A percentile compares a stretch with the other conserved stretches of the same genome.
Evolutionary conservation across 2,329 filamentous ascomycete species (phyloP).

Genomic region (Fusarium tjaetaba): DNA sequence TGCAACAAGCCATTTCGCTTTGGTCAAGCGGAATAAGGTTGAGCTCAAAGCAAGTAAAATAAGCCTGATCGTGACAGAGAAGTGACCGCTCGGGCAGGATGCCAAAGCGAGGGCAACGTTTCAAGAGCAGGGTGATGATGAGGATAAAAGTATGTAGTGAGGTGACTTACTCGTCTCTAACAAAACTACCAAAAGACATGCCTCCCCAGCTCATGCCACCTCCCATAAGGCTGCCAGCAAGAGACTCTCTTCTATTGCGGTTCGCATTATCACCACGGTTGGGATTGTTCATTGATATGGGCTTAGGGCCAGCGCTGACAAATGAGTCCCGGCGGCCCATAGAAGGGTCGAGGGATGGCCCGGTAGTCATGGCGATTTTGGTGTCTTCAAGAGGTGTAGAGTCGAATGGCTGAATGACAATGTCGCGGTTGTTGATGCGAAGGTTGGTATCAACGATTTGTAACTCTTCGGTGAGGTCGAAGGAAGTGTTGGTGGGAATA

Average conservation of each 20-base stretch:
- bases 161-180: slow-evolving; percentile 90
- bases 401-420: background rate
- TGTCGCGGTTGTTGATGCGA: background rate
- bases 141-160: slow-evolving; percentile 21
- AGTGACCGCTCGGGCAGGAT: background rate
- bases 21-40: background rate
- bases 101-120: slow-evolving; percentile 16
- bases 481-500: slow-evolving; percentile 48
- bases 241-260: slow-evolving; percentile 68
- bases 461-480: slow-evolving; percentile 18
- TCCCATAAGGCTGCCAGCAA: slow-evolving; percentile 73
- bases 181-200: slow-evolving; percentile 95
- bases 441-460: slow-evolving; percentile 1
- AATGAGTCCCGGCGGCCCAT: slow-evolving; percentile 72
- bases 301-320: slow-evolving; percentile 71
- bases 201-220: slow-evolving; percentile 97
- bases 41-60: background rate
- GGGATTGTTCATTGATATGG: slow-evolving; percentile 73
- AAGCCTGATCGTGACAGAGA: background rate
- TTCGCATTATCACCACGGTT: slow-evolving; percentile 66
- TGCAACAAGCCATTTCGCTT: background rate
- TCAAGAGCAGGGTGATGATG: background rate
- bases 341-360: slow-evolving; percentile 65
- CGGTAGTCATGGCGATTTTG: slow-evolving; percentile 66
- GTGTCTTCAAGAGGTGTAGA: slow-evolving; percentile 29